phyloP scores from a whole-genome alignment of 2,329 filamentous ascomycete genomes.

The Verticillium albo-atrum region DNA sequence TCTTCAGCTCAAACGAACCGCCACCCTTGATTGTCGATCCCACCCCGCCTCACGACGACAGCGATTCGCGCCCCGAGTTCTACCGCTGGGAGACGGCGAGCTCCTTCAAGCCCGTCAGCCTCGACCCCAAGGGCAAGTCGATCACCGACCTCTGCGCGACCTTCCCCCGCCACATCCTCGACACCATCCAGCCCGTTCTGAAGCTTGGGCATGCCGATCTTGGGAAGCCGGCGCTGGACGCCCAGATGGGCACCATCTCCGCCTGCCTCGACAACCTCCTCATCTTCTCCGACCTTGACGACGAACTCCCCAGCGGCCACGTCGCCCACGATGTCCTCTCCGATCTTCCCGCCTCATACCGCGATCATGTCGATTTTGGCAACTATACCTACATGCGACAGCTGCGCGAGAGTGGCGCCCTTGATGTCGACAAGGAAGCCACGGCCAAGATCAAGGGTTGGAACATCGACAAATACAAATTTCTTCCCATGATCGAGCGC shows the following conservation, averaged over 20 bases:
- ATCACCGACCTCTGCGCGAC: conserved; percentile 18
- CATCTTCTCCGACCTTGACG: conserved; percentile 47
- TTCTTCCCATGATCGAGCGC: conserved; percentile 48
- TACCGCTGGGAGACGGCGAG: conserved; percentile 19
- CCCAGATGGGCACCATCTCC: conserved; percentile 47
- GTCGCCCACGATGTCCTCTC: conserved; percentile 39
- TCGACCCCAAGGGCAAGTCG: conserved; percentile 9
- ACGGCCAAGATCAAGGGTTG: conserved; percentile 36
- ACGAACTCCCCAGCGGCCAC: conserved; percentile 31
- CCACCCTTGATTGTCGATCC: background rate
- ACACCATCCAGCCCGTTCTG: conserved; percentile 29
- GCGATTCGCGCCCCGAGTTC: conserved; percentile 5
- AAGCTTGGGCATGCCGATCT: conserved; percentile 43
- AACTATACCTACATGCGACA: conserved; percentile 35
- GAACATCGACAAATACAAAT: conserved; percentile 54
- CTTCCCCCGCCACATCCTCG: conserved; percentile 19
- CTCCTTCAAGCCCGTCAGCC: conserved; percentile 19
- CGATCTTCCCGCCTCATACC: conserved; percentile 36
- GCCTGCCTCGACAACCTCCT: conserved; percentile 42
- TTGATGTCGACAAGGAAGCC: conserved; percentile 22
- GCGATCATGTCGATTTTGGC: conserved; percentile 19
- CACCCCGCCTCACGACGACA: conserved; percentile 2
- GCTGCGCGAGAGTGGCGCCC: conserved; percentile 25
- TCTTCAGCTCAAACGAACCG: background rate
- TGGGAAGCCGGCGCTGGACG: conserved; percentile 29